A percentile compares a stretch with the other conserved stretches of the same genome.
These are phyloP conservation scores for Parmelia sp. DNA, from an alignment of 495 filamentous ascomycete genomes.

Conservation along the genomic window DNA sequence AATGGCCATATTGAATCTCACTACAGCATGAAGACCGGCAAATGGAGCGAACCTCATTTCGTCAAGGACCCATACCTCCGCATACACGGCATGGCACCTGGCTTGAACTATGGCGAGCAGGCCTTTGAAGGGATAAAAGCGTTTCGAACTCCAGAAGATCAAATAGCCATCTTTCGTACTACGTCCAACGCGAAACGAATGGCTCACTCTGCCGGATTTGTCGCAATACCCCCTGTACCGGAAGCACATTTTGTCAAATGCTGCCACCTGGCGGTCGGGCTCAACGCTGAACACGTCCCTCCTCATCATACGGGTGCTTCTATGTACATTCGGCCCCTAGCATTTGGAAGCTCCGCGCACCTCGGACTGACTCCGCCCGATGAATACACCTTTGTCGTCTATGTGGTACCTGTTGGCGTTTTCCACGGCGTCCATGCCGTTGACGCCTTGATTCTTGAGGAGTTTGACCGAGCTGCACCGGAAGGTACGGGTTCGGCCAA, in stretches of 20 bases:
- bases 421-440: constrained; percentile 84
- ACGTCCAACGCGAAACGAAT: constrained; percentile 73
- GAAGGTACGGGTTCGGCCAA: constrained; percentile 69
- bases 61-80: constrained; percentile 69
- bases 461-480: constrained; percentile 69
- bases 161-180: constrained; percentile 76
- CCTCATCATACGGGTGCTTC: constrained; percentile 76
- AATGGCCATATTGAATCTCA: constrained; percentile 73
- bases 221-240: constrained; percentile 73
- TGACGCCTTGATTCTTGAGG: constrained; percentile 68
- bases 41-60: constrained; percentile 71
- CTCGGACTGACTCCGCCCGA: constrained; percentile 75
- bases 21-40: constrained; percentile 59
- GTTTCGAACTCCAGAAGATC: constrained; percentile 57
- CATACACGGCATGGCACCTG: constrained; percentile 86
- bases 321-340: constrained; percentile 80
- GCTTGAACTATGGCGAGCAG: constrained; percentile 88
- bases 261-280: constrained; percentile 69
- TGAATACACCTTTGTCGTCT: constrained; percentile 83
- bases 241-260: constrained; percentile 63
- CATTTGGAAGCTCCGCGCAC: constrained; percentile 80
- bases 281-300: constrained; percentile 84
- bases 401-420: constrained; percentile 77
- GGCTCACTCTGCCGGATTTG: constrained; percentile 66
- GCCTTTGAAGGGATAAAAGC: constrained; percentile 92